Base-by-base conservation (phyloP, 495 filamentous ascomycete species). In the Talaromyces wortmannii region DNA sequence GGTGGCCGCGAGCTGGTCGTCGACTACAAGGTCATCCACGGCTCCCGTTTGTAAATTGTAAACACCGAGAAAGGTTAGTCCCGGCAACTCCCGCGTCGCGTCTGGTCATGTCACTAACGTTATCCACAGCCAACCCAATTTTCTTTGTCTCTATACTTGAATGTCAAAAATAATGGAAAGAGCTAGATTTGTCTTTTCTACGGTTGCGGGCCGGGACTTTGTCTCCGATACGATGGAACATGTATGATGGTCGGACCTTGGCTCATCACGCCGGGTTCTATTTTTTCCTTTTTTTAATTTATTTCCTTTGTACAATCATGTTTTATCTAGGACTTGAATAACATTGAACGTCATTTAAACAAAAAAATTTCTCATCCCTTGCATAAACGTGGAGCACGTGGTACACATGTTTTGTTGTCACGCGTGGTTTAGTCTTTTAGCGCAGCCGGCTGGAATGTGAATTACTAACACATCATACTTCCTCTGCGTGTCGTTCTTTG, bases 21-120 rank as follows among this genome's bases (percentile, higher is more conserved):
- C 59, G 94, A 98, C 85, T 95, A 91, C 85, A 97, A 96, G 85
- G 87, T 97, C 64, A 88, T 97, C 68, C 95, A 97, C 69, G 83
- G 82, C 55, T 85, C 81, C 56, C 75, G 83, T 56, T 72, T 88
- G 75, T 88, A 84, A 73, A 75, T 67, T 51, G 46, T 55, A 62
- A 50, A 40, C 54, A 52, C 33, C 56, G 15, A 36, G 33, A 50
- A 50, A 47, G 54, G 54, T 51, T 56, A 56, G 54, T 30, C 40
- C 46, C 54, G 46, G 54, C 18, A 43, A 53, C 52, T 53, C 18
- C 52, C 36, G 50, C 30, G 49, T 36, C 16, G 16, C 6, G 40
- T 12, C 33, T 12, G 17, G 15, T 10, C 23, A 23, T n/a, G n/a
- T 15, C 52, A 36, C 44, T 55, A 31, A 52, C 50, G 50, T 52